Evolutionary conservation across 257 asterid genomes (phyloP).

Genomic region (Orobanche coerulescens): DNA sequence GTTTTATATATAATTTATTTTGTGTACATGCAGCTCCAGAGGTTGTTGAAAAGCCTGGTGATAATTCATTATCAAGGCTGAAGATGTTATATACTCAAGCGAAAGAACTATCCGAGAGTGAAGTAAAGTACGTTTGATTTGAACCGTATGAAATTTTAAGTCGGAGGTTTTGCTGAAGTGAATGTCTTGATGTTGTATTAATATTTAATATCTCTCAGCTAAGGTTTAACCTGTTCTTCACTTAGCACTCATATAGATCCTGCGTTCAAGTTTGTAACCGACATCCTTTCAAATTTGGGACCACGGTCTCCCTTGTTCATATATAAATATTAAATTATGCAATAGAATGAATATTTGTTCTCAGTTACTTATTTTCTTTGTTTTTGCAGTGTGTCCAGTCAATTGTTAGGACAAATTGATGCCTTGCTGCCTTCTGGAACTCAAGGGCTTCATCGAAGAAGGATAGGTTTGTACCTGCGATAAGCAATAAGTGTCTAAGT

Average conservation of each 20-base stretch:
- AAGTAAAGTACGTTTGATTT: slow-evolving; percentile 48
- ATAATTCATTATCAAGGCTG: slow-evolving; percentile 65
- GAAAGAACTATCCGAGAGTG: slow-evolving; percentile 78
- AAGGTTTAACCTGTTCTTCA: too few species aligned
- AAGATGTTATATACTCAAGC: slow-evolving; percentile 71
- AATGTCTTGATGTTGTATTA: not conserved
- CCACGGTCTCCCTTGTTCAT: too few species aligned
- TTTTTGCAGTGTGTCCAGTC: slow-evolving; percentile 60
- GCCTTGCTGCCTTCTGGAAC: slow-evolving; percentile 70
- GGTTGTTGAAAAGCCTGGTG: slow-evolving; percentile 83
- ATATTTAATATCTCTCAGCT: not conserved
- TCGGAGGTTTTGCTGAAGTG: not conserved
- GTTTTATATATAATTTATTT: too few species aligned
- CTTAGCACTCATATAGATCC: too few species aligned
- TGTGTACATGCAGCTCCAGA: slow-evolving; percentile 65
- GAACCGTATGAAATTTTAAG: not conserved
- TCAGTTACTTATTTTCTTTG: slow-evolving; percentile 8
- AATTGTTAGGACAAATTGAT: slow-evolving; percentile 69
- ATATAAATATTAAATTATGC: too few species aligned
- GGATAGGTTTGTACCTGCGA: slow-evolving; percentile 54
- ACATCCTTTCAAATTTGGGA: too few species aligned
- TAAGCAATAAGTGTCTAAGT: not conserved
- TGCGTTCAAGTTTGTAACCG: too few species aligned
- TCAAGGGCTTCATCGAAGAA: slow-evolving; percentile 76
- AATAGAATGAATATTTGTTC: slow-evolving; percentile 16